Percentiles rank a stretch among this genome's conserved stretches.
phyloP scores from a whole-genome alignment of 2,329 filamentous ascomycete species.

The Clathrospora elynae region DNA sequence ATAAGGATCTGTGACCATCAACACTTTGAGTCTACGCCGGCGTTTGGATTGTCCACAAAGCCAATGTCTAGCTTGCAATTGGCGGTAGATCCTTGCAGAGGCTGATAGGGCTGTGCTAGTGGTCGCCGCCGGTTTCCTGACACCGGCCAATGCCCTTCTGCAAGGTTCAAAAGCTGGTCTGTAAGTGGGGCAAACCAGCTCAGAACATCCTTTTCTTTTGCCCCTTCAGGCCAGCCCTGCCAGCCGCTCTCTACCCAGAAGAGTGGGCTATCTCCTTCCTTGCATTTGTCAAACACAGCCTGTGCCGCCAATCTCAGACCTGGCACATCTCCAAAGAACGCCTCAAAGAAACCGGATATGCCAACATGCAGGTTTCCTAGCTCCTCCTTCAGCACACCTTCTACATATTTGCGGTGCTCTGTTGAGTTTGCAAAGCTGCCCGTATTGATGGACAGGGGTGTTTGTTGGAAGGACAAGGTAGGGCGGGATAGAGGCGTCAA shows the following conservation, averaged over 20 bases:
- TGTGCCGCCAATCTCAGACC: conserved; percentile 13
- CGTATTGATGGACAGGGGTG: too few relatives aligned
- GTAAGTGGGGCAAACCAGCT: conserved; percentile 22
- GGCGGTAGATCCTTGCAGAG: conserved; percentile 27
- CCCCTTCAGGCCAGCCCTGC: too few relatives aligned
- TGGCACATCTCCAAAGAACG: conserved; percentile 23
- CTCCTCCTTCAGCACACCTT: conserved; percentile 22
- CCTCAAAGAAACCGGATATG: conserved; percentile 29
- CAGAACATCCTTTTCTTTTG: too few relatives aligned
- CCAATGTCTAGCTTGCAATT: conserved; percentile 30
- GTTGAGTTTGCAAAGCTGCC: conserved; percentile 22
- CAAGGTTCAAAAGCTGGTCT: conserved; percentile 21
- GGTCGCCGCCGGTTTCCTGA: conserved; percentile 16
- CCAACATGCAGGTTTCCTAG: conserved; percentile 21
- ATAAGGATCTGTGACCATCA: too few relatives aligned
- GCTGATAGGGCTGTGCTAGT: conserved; percentile 24
- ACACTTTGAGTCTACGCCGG: too few relatives aligned
- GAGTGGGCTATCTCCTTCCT: conserved; percentile 25
- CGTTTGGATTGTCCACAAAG: too few relatives aligned
- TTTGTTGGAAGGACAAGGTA: too few relatives aligned
- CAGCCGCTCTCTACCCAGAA: conserved; percentile 23
- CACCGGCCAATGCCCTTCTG: conserved; percentile 17
- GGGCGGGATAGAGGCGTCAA: too few relatives aligned
- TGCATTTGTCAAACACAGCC: conserved; percentile 24
- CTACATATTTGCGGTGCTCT: conserved; percentile 21